Percentiles rank a stretch among this genome's conserved stretches.
phyloP scores from a whole-genome alignment of 139 green algal genomes.

The Haematococcus lacustris region DNA sequence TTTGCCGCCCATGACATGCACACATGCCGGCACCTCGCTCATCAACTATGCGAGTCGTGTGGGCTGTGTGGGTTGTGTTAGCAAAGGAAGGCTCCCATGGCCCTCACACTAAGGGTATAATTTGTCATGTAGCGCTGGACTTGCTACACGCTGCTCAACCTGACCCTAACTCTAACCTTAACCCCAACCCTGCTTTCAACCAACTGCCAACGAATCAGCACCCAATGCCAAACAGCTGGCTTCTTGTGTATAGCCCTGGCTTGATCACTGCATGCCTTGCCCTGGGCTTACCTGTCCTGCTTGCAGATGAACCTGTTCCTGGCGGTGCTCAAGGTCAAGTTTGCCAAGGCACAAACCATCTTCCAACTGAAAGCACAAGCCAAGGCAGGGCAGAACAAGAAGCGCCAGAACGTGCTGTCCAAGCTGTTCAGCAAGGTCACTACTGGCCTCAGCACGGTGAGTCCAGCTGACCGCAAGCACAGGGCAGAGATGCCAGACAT shows the following conservation, averaged over 20 bases:
- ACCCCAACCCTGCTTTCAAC: neutral
- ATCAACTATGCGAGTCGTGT: too few species aligned
- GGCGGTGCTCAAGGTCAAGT: slow-evolving; percentile 75
- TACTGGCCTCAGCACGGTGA: neutral
- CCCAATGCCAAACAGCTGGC: neutral
- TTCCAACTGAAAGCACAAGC: slow-evolving; percentile 35
- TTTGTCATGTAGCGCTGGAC: too few species aligned
- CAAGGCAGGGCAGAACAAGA: slow-evolving; percentile 3
- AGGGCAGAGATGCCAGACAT: too few species aligned
- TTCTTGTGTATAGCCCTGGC: neutral
- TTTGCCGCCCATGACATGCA: too few species aligned
- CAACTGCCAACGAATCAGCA: too few species aligned
- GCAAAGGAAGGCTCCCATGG: too few species aligned
- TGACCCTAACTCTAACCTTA: neutral
- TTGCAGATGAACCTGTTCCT: slow-evolving; percentile 73
- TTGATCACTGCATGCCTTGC: neutral
- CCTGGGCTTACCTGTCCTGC: neutral
- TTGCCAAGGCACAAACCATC: slow-evolving; percentile 53
- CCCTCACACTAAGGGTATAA: too few species aligned
- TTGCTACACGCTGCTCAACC: too few species aligned
- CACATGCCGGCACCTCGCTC: too few species aligned
- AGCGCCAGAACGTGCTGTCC: slow-evolving; percentile 9
- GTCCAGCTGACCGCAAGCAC: too few species aligned
- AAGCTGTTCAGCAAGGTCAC: neutral
- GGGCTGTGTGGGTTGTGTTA: too few species aligned